Evolutionary conservation across 208 protist species (phyloP).

Genomic region (Leishmania amazonensis): DNA sequence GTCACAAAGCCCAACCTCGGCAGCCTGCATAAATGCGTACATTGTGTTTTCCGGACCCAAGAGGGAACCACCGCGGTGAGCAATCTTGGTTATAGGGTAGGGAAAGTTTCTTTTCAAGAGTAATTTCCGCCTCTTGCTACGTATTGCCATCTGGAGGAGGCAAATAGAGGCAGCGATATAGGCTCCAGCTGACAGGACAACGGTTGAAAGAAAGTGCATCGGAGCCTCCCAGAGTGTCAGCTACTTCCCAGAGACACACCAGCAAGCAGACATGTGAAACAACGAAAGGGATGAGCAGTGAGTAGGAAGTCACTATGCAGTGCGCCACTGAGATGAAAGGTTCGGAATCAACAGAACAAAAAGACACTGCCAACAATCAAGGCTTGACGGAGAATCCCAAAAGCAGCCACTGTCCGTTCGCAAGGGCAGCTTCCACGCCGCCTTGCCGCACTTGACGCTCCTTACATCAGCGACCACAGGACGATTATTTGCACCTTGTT

Average conservation of each 20-base stretch:
- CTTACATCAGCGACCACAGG: neutral
- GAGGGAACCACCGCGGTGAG: conserved; percentile 74
- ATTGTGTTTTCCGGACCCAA: conserved; percentile 84
- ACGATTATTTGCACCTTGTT: neutral
- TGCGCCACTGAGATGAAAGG: neutral
- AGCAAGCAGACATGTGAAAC: neutral
- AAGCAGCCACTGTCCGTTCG: neutral
- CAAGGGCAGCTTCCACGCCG: neutral
- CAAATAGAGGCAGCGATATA: conserved; percentile 27
- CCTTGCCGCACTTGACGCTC: neutral
- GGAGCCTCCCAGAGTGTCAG: neutral
- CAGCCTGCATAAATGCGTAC: conserved; percentile 60
- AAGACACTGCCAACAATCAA: neutral
- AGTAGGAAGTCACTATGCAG: neutral
- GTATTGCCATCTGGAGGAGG: conserved; percentile 22
- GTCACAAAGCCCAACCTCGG: conserved; percentile 44
- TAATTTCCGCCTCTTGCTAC: conserved; percentile 23
- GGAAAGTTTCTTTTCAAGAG: conserved; percentile 61
- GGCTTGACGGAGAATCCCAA: neutral
- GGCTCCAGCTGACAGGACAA: conserved; percentile 11
- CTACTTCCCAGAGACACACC: neutral
- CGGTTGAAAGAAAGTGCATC: neutral
- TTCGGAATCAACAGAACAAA: too few relatives aligned
- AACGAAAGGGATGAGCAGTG: neutral
- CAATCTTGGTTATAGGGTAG: conserved; percentile 61